These are phyloP conservation scores for Psidium guajava DNA, from an alignment of 345 rosid species.

Conservation along the genomic window DNA sequence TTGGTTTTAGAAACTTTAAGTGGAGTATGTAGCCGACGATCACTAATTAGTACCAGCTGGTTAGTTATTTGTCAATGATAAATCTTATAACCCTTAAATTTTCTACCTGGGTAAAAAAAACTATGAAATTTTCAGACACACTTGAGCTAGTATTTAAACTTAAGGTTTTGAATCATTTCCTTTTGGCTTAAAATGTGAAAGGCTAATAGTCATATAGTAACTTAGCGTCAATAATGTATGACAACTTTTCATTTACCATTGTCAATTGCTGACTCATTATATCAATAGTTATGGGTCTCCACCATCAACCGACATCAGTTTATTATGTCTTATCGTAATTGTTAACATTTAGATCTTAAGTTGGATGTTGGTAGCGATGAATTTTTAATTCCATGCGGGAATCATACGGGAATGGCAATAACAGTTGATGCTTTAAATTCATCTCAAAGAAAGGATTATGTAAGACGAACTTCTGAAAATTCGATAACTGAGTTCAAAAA, in stretches of 20 bases:
- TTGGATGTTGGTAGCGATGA: neutral
- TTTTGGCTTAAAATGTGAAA: neutral
- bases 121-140: neutral
- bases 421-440: too few species aligned
- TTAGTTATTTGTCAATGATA: neutral
- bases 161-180: too few species aligned
- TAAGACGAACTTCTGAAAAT: neutral
- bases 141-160: neutral
- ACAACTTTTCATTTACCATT: neutral
- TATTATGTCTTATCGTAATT: fast-evolving
- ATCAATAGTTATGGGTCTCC: fast-evolving
- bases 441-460: neutral
- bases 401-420: neutral
- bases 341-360: neutral
- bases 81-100: neutral
- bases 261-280: fast-evolving
- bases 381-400: neutral
- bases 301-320: fast-evolving
- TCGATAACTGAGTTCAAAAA: neutral
- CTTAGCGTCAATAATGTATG: fast-evolving
- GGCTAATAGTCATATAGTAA: too few species aligned
- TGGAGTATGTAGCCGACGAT: neutral
- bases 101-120: neutral
- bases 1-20: neutral
- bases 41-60: neutral